These are phyloP conservation scores for Zygosaccharomyces pseudorouxii DNA, from an alignment of 805 yeast genomes.

Conservation along the genomic window DNA sequence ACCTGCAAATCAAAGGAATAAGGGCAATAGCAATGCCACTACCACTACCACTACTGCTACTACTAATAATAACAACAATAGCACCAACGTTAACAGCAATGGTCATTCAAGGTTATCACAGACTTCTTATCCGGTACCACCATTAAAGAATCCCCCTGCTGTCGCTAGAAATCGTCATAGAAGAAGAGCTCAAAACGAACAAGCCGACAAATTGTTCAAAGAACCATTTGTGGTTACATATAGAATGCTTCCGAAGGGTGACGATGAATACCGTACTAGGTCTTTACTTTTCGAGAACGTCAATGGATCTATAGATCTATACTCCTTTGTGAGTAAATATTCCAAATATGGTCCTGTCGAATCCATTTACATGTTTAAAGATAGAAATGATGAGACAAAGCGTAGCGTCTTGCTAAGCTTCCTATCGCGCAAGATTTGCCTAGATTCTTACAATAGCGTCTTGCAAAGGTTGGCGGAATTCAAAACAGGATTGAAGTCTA, in stretches of 20 bases:
- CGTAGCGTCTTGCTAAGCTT: constrained; percentile 28
- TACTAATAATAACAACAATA: neutral
- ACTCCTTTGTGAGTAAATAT: constrained; percentile 36
- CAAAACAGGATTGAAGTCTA: constrained; percentile 38
- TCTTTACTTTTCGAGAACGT: constrained; percentile 31
- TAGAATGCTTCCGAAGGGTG: constrained; percentile 30
- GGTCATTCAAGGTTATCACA: constrained; percentile 4
- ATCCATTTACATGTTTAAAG: constrained; percentile 44
- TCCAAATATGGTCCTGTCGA: constrained; percentile 62
- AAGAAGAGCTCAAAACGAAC: constrained; percentile 2
- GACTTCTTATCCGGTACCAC: constrained; percentile 13
- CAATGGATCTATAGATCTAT: constrained; percentile 19
- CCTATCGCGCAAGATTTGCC: constrained; percentile 34
- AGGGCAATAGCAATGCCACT: too few relatives aligned
- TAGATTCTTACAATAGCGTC: constrained; percentile 37
- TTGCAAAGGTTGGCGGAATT: constrained; percentile 37
- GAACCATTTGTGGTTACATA: constrained; percentile 23
- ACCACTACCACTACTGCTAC: too few relatives aligned
- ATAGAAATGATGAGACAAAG: constrained; percentile 35
- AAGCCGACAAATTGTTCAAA: constrained; percentile 12
- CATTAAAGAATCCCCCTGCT: constrained; percentile 12
- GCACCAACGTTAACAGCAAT: neutral
- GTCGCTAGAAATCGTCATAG: constrained; percentile 4
- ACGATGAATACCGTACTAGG: constrained; percentile 32
- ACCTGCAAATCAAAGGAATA: constrained; percentile 1